These are phyloP conservation scores for Plasmopara halstedii DNA, from an alignment of 352 stramenopile genomes.

Conservation along the genomic window DNA sequence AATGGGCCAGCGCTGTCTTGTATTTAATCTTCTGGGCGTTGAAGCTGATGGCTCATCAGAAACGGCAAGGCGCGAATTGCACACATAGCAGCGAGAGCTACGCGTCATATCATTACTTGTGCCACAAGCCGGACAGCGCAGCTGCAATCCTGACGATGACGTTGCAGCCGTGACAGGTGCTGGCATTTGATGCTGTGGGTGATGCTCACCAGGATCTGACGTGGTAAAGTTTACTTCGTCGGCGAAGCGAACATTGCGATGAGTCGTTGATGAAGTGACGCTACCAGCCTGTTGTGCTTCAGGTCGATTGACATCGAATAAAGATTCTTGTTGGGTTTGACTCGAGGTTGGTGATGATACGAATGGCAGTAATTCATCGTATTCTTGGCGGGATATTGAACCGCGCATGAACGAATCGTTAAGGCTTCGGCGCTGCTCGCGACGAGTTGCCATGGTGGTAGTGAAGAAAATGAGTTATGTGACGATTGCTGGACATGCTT, in stretches of 20 bases:
- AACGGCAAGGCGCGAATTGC: conserved; percentile 17
- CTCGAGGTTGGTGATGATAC: conserved; percentile 12
- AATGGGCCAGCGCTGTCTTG: conserved; percentile 4
- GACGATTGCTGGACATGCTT: neutral
- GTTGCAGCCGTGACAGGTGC: conserved; percentile 1
- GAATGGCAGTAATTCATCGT: conserved; percentile 34
- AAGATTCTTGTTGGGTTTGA: conserved; percentile 3
- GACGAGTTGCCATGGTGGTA: conserved; percentile 9
- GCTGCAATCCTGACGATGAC: conserved; percentile 10
- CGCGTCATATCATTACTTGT: conserved; percentile 26
- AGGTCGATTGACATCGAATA: conserved; percentile 2
- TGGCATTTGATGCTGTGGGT: conserved; percentile 14
- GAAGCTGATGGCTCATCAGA: conserved; percentile 11
- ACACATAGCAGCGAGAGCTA: conserved; percentile 25
- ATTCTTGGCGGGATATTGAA: conserved; percentile 27
- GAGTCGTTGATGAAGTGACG: conserved; percentile 3
- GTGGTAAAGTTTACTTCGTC: conserved; percentile 3
- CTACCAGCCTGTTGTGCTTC: conserved; percentile 6
- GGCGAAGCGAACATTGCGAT: conserved; percentile 16
- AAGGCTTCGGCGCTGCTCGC: conserved; percentile 27
- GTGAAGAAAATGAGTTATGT: conserved; percentile 1
- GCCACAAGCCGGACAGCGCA: conserved; percentile 31
- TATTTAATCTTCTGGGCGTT: neutral
- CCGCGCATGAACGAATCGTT: conserved; percentile 28
- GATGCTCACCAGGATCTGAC: conserved; percentile 7